Percentiles rank a stretch among this genome's conserved stretches.
Conservation (phyloP, 2,329 filamentous ascomycete species). For the Pseudodiploospora longispora region DNA sequence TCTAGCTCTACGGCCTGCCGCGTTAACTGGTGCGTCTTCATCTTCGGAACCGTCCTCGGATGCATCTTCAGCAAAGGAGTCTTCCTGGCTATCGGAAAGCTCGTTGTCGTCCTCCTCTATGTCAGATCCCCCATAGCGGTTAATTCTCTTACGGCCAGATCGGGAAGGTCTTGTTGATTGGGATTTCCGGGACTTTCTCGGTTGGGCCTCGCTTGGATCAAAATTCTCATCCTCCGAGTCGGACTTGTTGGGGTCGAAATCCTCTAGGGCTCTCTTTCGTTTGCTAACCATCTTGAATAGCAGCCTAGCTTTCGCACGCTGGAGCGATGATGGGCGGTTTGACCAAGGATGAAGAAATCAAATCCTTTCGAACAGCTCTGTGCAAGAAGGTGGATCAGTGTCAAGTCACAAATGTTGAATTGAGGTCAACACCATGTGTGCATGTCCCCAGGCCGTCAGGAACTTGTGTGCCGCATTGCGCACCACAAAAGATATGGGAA, state of each 20-base stretch:
- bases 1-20: slow-evolving; percentile 40
- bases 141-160: slow-evolving; percentile 27
- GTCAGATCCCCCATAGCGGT: slow-evolving; percentile 50
- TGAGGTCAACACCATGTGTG: too few relatives aligned
- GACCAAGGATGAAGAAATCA: too few relatives aligned
- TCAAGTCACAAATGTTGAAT: too few relatives aligned
- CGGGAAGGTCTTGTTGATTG: slow-evolving; percentile 29
- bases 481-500: too few relatives aligned
- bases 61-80: slow-evolving; percentile 38
- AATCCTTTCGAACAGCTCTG: too few relatives aligned
- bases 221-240: slow-evolving; percentile 61
- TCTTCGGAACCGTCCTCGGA: slow-evolving; percentile 32
- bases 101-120: slow-evolving; percentile 54
- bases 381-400: too few relatives aligned
- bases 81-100: slow-evolving; percentile 43
- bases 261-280: slow-evolving; percentile 49
- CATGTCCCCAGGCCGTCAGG: too few relatives aligned
- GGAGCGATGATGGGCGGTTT: too few relatives aligned
- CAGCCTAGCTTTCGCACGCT: too few relatives aligned
- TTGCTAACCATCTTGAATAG: slow-evolving; percentile 34
- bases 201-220: slow-evolving; percentile 41
- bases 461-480: too few relatives aligned
- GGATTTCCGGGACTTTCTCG: slow-evolving; percentile 34
- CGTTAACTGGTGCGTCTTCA: slow-evolving; percentile 34
- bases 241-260: slow-evolving; percentile 59